These are phyloP conservation scores for Zygnema cylindricum DNA, from an alignment of 139 green algal genomes.

Conservation along the genomic window DNA sequence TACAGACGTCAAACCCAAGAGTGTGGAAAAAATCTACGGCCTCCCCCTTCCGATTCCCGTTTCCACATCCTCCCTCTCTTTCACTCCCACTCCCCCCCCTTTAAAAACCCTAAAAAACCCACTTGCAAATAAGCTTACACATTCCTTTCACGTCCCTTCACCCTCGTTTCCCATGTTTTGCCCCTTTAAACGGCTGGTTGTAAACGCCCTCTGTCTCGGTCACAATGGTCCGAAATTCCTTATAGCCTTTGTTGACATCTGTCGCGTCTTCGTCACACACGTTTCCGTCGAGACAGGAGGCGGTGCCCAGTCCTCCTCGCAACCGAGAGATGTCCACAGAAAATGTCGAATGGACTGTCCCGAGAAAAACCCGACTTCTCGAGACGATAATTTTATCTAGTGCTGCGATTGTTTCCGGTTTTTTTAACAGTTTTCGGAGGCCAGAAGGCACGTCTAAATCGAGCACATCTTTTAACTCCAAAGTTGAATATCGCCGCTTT, in stretches of 20 bases:
- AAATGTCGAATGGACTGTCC: not conserved
- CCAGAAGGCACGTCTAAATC: not conserved
- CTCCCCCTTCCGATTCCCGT: too few relatives aligned
- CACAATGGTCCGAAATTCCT: too few relatives aligned
- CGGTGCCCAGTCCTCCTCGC: not conserved
- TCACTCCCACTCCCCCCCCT: too few relatives aligned
- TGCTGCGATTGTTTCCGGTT: not conserved
- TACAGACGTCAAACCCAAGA: too few relatives aligned
- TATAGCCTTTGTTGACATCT: not conserved
- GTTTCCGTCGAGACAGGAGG: not conserved
- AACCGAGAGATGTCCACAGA: not conserved
- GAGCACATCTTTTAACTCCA: not conserved
- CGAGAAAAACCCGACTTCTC: not conserved
- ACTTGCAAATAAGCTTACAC: too few relatives aligned
- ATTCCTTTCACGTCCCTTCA: too few relatives aligned
- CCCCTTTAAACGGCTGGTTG: too few relatives aligned
- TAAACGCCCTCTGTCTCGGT: too few relatives aligned
- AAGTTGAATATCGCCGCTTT: not conserved
- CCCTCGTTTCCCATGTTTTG: too few relatives aligned
- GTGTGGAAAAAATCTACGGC: too few relatives aligned
- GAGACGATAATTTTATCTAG: not conserved
- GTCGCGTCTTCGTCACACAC: not conserved
- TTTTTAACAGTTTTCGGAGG: not conserved
- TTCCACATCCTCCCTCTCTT: too few relatives aligned
- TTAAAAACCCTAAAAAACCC: too few relatives aligned